Percentiles rank a stretch among this genome's conserved stretches.
phyloP scores from a whole-genome alignment of 164 flowering plant species.

The Liriodendron chinense region DNA sequence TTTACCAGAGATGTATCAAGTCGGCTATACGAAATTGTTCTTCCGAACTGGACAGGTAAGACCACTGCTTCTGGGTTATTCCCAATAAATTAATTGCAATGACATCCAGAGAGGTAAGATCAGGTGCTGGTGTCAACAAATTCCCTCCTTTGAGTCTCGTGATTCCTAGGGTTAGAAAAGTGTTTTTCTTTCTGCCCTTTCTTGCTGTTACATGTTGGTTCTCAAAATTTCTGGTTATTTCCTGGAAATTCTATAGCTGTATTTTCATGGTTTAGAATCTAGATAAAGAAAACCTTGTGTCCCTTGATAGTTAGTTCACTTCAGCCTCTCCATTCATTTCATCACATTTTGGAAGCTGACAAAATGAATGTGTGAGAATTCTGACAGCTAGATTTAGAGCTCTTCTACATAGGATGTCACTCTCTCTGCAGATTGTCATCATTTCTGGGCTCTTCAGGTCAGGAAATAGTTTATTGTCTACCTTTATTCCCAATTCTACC shows the following conservation, averaged over 20 bases:
- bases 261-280: neutral
- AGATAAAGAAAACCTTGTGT: neutral
- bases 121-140: neutral
- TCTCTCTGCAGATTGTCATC: neutral
- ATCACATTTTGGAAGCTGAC: neutral
- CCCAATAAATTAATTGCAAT: neutral
- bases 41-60: constrained; percentile 97
- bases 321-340: neutral
- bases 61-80: neutral
- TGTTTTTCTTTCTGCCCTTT: neutral
- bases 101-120: neutral
- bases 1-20: constrained; percentile 97
- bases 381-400: neutral
- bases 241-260: neutral
- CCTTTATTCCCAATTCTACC: neutral
- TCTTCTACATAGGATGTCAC: neutral
- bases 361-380: neutral
- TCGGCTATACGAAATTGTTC: constrained; percentile 96
- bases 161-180: too few relatives aligned
- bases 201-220: neutral
- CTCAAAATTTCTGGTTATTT: neutral
- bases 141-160: neutral
- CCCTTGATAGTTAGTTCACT: neutral
- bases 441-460: neutral
- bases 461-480: neutral